phyloP scores from a whole-genome alignment of 2,329 filamentous ascomycete genomes.

The Fusarium sp. region DNA sequence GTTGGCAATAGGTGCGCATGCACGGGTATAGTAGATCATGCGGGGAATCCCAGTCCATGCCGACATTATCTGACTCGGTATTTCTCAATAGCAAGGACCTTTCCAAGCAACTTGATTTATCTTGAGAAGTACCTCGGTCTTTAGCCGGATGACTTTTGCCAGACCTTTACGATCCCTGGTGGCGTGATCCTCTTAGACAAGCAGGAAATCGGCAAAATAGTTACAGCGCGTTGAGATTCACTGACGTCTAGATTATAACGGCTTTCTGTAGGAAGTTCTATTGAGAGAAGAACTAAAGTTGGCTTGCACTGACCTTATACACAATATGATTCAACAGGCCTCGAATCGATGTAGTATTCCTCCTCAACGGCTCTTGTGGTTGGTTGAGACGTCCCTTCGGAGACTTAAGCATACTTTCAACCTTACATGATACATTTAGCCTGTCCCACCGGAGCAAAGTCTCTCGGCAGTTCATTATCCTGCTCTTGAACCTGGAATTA shows the following conservation, averaged over 20 bases:
- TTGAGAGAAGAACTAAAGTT: rapidly evolving
- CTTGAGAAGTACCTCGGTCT: neutral
- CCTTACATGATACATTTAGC: neutral
- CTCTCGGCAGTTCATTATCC: neutral
- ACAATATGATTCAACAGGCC: too few species aligned
- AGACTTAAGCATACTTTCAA: too few species aligned
- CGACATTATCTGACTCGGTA: neutral
- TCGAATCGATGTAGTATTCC: rapidly evolving
- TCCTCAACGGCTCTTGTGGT: rapidly evolving
- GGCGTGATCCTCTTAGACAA: too few species aligned
- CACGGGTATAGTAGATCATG: neutral
- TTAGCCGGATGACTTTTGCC: neutral
- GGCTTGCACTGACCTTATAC: rapidly evolving
- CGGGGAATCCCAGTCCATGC: neutral
- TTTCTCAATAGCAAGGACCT: neutral
- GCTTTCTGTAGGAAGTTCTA: rapidly evolving
- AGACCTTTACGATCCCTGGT: too few species aligned
- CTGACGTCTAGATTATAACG: too few species aligned
- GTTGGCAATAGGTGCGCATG: neutral
- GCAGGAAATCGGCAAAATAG: too few species aligned
- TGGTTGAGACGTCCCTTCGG: rapidly evolving
- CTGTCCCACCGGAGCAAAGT: neutral
- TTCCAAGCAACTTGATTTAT: neutral
- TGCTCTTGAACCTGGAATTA: rapidly evolving
- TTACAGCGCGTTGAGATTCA: too few species aligned